Evolutionary conservation across 306 rosid species (phyloP), one percentile per base, ranked within the genome.

Genomic region (Biancaea sappan): DNA sequence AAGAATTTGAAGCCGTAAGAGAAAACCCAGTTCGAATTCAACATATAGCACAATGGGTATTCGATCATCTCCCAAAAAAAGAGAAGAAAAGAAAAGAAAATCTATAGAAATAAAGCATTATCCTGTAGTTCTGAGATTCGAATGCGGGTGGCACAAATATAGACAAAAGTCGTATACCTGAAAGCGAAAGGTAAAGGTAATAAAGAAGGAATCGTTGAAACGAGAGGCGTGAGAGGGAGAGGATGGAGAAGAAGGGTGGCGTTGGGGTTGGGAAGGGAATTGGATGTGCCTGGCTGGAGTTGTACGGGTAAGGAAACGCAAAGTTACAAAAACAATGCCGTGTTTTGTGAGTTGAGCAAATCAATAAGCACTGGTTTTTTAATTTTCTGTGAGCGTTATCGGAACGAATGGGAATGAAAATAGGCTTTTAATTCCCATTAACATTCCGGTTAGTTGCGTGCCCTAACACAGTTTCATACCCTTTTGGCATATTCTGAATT

Each of bases 401-500:
- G 16, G 19, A 7, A 53, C 8, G 31, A 53, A 25, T 26, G 34
- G 8, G n/a, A 13, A 25, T 26, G 34, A 3, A 7, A 13, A 56
- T 25, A 24, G 13, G 34, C 24, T 6, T 66, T 66, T 15, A 18
- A 4, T 25, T 22, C 15, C 15, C 24, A 3, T 43, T 7, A 8
- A 44, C 38, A 24, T 35, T 44, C 56, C 8, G 14, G 22, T 5
- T 6, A 34, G 61, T 51, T 66, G 79, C 76, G 79, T 59, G 72
- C 81, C 46, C 60, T 22, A 35, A 59, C 50, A 37, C 43, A 2
- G 5, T 28, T 41, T 46, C 37, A 70, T 81, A 34, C 10, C 6
- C 18, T 44, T 4, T 25, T 21, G 32, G 85, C 69, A 82, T 77
- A 77, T 77, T 77, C 81, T 41, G 58, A 66, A 50, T 71, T 77